Percentiles rank a stretch among this genome's conserved stretches.
Evolutionary conservation across 202 grass and related monocot genomes (phyloP).

Genomic region (Schoenoplectus tabernaemontani): DNA sequence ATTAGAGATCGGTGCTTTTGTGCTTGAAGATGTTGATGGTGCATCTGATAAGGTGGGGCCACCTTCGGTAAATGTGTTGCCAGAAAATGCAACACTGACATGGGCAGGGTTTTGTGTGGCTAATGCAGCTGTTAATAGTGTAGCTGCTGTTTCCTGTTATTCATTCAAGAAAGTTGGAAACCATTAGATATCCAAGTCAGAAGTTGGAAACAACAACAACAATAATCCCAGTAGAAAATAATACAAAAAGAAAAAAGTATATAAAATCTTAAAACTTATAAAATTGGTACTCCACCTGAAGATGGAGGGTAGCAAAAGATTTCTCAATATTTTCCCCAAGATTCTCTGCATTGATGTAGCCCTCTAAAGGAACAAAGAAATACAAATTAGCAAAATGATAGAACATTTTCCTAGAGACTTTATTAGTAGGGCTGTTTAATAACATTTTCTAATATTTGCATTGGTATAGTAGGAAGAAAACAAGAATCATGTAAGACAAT

Average conservation of each 20-base stretch:
- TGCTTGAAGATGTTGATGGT: conserved; percentile 48
- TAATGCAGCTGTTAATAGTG: conserved; percentile 70
- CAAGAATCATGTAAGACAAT: neutral
- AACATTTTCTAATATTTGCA: neutral
- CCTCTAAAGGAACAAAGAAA: conserved; percentile 32
- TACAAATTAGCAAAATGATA: neutral
- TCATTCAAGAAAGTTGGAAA: neutral
- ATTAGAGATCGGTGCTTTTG: conserved; percentile 24
- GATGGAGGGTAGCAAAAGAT: conserved; percentile 56
- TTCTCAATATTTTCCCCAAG: conserved; percentile 73
- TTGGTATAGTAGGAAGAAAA: neutral
- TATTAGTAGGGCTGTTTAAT: neutral
- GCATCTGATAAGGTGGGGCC: conserved; percentile 29
- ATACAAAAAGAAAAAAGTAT: neutral
- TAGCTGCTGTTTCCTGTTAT: conserved; percentile 58
- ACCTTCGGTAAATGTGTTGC: conserved; percentile 24
- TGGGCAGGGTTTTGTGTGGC: conserved; percentile 46
- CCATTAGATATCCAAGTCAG: neutral
- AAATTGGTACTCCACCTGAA: conserved; percentile 42
- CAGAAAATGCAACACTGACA: conserved; percentile 17
- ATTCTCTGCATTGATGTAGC: conserved; percentile 54
- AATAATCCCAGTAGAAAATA: neutral
- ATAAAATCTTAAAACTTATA: neutral
- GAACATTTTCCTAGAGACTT: neutral
- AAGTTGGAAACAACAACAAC: neutral